A percentile compares a stretch with the other conserved stretches of the same genome.
These are phyloP conservation scores for Diaporthe eres DNA, from an alignment of 2,329 filamentous ascomycete species.

Conservation along the genomic window DNA sequence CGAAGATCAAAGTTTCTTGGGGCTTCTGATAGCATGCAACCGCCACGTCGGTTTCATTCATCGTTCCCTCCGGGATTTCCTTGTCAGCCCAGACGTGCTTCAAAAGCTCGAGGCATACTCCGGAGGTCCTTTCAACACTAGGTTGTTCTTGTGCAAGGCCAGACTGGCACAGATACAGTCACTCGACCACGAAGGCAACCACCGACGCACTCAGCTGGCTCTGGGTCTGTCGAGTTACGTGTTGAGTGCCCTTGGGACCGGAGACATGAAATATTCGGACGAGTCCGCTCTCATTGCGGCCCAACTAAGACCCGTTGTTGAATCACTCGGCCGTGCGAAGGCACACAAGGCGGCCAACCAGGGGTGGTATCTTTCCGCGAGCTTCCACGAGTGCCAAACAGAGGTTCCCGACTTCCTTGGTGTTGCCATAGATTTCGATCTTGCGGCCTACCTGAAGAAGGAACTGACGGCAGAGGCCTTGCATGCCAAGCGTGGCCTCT, in stretches of 20 bases:
- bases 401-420: neutral
- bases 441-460: neutral
- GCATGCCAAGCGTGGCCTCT: neutral
- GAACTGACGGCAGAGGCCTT: neutral
- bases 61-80: neutral
- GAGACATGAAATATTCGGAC: neutral
- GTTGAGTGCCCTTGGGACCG: neutral
- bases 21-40: neutral
- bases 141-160: neutral
- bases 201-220: neutral
- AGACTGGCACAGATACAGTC: neutral
- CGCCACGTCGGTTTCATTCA: neutral
- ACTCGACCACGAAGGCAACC: neutral
- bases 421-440: conserved; percentile 8
- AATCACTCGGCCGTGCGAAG: neutral
- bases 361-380: neutral
- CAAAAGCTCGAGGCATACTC: neutral
- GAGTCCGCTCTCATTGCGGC: neutral
- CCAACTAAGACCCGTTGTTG: neutral
- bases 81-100: neutral
- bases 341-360: neutral
- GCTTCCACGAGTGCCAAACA: neutral
- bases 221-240: neutral
- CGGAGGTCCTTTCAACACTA: neutral
- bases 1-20: neutral